phyloP scores from a whole-genome alignment of 2,329 filamentous ascomycete genomes.

The Ophiostoma sp. region DNA sequence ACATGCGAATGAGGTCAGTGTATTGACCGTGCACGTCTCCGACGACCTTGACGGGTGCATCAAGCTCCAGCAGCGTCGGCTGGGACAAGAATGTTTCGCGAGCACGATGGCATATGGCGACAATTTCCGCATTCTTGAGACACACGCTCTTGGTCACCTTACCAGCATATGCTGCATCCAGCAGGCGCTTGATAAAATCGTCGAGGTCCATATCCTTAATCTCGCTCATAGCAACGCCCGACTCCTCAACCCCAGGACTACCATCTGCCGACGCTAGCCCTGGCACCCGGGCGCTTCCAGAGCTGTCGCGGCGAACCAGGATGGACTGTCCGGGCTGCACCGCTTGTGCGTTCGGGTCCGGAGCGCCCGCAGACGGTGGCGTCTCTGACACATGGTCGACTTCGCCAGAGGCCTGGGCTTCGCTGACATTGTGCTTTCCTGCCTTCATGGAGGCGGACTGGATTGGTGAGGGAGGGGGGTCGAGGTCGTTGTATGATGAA shows the following conservation, averaged over 20 bases:
- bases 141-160: slow-evolving; percentile 98
- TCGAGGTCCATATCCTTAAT: slow-evolving; percentile 92
- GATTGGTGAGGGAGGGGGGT: slow-evolving; percentile 79
- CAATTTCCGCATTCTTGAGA: slow-evolving; percentile 95
- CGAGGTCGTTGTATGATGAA: slow-evolving; percentile 44
- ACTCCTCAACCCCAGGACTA: slow-evolving; percentile 22
- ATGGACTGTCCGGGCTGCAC: slow-evolving; percentile 83
- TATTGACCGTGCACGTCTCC: slow-evolving; percentile 97
- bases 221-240: slow-evolving; percentile 74
- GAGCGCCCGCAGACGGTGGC: slow-evolving; percentile 63
- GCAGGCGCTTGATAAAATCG: slow-evolving; percentile 89
- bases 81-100: slow-evolving; percentile 87
- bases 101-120: slow-evolving; percentile 82
- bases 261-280: slow-evolving; percentile 24
- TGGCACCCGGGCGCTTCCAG: slow-evolving; percentile 58
- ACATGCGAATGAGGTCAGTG: slow-evolving; percentile 91
- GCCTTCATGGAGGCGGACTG: slow-evolving; percentile 68
- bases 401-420: slow-evolving; percentile 80
- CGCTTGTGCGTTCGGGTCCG: slow-evolving; percentile 45
- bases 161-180: slow-evolving; percentile 91
- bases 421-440: slow-evolving; percentile 71
- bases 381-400: slow-evolving; percentile 92
- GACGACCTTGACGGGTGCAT: slow-evolving; percentile 95
- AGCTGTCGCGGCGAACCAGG: slow-evolving; percentile 71
- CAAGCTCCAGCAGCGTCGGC: slow-evolving; percentile 83